These are phyloP conservation scores for Globisporangium alternatum DNA, from an alignment of 352 stramenopile species.

Conservation along the genomic window DNA sequence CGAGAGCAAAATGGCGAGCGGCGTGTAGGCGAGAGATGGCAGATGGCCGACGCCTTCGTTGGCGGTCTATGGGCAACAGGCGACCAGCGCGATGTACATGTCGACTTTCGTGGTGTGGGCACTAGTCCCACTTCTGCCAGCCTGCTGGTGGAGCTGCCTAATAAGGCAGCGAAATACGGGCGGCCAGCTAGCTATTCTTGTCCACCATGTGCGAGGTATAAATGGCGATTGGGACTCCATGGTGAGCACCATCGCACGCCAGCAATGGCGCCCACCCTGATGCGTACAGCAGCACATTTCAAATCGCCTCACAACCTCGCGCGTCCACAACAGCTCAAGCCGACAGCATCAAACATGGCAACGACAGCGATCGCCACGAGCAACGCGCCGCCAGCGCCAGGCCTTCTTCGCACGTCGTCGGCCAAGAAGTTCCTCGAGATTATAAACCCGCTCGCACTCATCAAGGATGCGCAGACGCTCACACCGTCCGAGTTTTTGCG, in stretches of 20 bases:
- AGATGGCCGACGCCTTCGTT: neutral
- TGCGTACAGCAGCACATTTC: neutral
- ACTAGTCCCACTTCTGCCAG: neutral
- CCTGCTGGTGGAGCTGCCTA: too few relatives aligned
- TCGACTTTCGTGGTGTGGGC: neutral
- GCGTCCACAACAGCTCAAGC: neutral
- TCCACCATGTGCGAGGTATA: neutral
- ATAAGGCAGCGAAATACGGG: neutral
- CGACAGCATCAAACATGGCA: constrained; percentile 15
- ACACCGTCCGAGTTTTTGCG: constrained; percentile 62
- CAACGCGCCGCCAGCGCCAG: neutral
- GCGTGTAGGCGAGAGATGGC: neutral
- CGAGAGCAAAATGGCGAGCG: too few relatives aligned
- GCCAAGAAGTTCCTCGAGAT: constrained; percentile 43
- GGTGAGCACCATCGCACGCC: neutral
- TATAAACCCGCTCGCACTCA: constrained; percentile 53
- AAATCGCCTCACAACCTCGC: neutral
- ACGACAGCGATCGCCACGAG: constrained; percentile 11
- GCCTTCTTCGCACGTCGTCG: constrained; percentile 6
- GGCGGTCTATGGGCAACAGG: neutral
- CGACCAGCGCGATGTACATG: neutral
- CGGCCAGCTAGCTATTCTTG: neutral
- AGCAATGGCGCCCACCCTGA: neutral
- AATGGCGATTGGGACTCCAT: neutral
- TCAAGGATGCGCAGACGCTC: constrained; percentile 49